phyloP scores from a whole-genome alignment of 1,284 basidiomycete species.

The Peniophora sp. region DNA sequence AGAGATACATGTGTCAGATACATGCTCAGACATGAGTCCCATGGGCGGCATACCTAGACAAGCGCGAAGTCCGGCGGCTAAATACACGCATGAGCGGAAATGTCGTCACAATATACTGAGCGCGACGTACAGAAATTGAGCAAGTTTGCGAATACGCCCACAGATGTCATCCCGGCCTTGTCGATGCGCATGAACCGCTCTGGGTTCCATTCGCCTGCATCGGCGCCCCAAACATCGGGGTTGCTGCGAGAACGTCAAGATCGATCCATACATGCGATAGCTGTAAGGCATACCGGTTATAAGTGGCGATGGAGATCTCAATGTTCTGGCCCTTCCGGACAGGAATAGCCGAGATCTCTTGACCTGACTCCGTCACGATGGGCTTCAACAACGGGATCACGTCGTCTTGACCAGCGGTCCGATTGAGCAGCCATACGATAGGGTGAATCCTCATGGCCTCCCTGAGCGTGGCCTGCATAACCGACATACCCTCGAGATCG shows the following conservation, averaged over 20 bases:
- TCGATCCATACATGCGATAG: not conserved
- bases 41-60: conserved; percentile 28
- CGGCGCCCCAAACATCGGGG: conserved; percentile 36
- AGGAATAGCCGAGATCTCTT: conserved; percentile 23
- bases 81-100: not conserved
- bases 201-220: conserved; percentile 43
- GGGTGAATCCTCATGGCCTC: conserved; percentile 33
- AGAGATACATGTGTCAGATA: conserved; percentile 2
- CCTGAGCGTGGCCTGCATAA: conserved; percentile 12
- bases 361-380: conserved; percentile 22
- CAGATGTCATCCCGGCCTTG: conserved; percentile 24
- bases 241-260: conserved; percentile 15
- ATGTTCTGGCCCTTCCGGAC: conserved; percentile 29
- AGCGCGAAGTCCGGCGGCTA: conserved; percentile 18
- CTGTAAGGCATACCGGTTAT: conserved; percentile 21
- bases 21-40: conserved; percentile 5
- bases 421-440: conserved; percentile 20
- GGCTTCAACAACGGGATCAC: conserved; percentile 33
- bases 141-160: conserved; percentile 47
- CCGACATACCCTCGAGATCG: conserved; percentile 51
- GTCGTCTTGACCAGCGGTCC: conserved; percentile 24
- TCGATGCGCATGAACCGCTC: conserved; percentile 36
- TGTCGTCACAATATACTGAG: not conserved
- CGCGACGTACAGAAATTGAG: conserved; percentile 19
- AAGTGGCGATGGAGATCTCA: conserved; percentile 20